A percentile compares a stretch with the other conserved stretches of the same genome.
Conservation (phyloP, 1,139 yeast species). For the Candida sojae region DNA sequence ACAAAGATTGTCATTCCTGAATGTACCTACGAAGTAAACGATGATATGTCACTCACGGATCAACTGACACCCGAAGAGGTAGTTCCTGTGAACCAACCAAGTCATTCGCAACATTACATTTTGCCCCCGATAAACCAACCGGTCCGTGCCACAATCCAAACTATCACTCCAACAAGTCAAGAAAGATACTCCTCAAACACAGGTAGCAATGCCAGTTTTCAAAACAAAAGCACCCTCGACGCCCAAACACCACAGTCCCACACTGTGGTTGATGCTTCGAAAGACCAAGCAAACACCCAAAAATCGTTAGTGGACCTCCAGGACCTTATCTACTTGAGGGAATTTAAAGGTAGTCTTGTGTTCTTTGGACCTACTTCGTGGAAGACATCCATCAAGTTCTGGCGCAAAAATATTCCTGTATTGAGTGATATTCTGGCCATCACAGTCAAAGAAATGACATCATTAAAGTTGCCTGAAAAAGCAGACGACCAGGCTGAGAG, state of each 20-base stretch:
- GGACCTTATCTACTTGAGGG: neutral
- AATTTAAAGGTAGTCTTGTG: neutral
- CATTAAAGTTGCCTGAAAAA: neutral
- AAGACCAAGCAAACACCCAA: neutral
- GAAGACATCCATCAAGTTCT: neutral
- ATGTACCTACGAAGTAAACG: neutral
- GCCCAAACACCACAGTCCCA: neutral
- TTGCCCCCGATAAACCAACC: neutral
- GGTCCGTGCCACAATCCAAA: neutral
- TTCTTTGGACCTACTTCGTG: conserved; percentile 1
- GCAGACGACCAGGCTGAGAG: neutral
- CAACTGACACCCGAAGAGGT: too few species aligned
- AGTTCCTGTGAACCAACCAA: too few species aligned
- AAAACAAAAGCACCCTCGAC: neutral
- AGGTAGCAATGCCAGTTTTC: neutral
- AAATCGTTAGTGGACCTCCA: neutral
- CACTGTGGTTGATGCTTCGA: neutral
- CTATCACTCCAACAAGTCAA: neutral
- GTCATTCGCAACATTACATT: too few species aligned
- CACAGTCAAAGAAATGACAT: neutral
- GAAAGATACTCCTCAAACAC: neutral
- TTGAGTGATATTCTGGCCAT: neutral
- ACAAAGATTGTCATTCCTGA: neutral
- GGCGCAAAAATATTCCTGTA: neutral
- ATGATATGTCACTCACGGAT: neutral